These are phyloP conservation scores for Chlorella vulgaris DNA, from an alignment of 139 green algal species.

Conservation along the genomic window DNA sequence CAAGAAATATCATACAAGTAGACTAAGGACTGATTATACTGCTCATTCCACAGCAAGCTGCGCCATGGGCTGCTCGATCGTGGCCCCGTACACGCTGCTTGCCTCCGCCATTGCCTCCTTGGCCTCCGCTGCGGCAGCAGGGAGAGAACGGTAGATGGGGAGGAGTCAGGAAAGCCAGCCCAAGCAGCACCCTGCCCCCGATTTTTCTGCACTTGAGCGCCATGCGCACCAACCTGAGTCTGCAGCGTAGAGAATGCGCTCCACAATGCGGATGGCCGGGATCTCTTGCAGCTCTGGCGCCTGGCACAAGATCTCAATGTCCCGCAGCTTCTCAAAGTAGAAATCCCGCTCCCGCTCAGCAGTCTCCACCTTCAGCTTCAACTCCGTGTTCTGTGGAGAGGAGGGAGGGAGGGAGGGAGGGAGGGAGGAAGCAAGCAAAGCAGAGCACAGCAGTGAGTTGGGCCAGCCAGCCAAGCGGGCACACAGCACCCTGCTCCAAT, in stretches of 20 bases:
- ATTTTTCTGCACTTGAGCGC: no score
- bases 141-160: not conserved
- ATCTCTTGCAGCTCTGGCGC: constrained; percentile 57
- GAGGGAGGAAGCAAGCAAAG: no score
- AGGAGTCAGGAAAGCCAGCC: not conserved
- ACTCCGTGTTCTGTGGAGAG: constrained; percentile 51
- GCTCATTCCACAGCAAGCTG: not conserved
- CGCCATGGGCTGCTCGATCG: constrained; percentile 14
- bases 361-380: constrained; percentile 82
- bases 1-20: no score
- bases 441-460: not conserved
- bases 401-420: no score
- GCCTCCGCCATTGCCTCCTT: constrained; percentile 52
- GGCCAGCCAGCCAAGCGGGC: no score
- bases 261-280: constrained; percentile 59
- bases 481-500: no score
- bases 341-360: constrained; percentile 89
- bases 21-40: no score
- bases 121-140: constrained; percentile 41
- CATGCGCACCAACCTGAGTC: constrained; percentile 74
- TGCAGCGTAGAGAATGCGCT: constrained; percentile 84
- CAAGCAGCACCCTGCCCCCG: not conserved
- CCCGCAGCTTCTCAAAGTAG: constrained; percentile 96
- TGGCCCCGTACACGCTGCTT: not conserved
- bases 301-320: constrained; percentile 99